Evolutionary conservation across 768 basidiomycete genomes (phyloP).

Genomic region (Collybiopsis confluens): DNA sequence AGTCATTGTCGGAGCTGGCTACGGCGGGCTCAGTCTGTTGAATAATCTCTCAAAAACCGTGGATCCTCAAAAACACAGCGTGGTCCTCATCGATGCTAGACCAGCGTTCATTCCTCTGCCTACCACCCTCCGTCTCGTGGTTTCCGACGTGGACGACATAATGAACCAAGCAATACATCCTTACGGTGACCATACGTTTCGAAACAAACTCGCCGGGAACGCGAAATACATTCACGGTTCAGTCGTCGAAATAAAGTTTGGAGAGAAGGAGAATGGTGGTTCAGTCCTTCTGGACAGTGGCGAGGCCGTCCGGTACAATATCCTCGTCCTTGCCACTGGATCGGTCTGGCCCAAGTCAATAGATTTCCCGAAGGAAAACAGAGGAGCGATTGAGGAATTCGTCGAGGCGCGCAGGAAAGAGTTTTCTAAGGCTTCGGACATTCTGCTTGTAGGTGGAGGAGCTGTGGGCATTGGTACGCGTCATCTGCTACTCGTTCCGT

Average conservation of each 20-base stretch:
- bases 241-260: conserved; percentile 26
- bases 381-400: conserved; percentile 13
- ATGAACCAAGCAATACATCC: conserved; percentile 28
- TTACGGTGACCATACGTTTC: conserved; percentile 35
- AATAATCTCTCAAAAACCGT: conserved; percentile 46
- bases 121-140: conserved; percentile 48
- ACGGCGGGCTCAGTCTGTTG: conserved; percentile 40
- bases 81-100: conserved; percentile 52
- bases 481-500: conserved; percentile 1
- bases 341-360: conserved; percentile 48
- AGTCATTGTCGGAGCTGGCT: conserved; percentile 57
- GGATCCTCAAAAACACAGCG: conserved; percentile 39
- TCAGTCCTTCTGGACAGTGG: conserved; percentile 46
- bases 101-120: conserved; percentile 49
- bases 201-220: conserved; percentile 28
- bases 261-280: conserved; percentile 26
- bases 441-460: conserved; percentile 55
- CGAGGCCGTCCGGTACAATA: conserved; percentile 44
- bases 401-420: conserved; percentile 26
- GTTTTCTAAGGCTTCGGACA: conserved; percentile 35
- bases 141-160: conserved; percentile 36
- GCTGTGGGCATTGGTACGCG: conserved; percentile 48
- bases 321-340: conserved; percentile 60
- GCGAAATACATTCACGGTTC: conserved; percentile 40
- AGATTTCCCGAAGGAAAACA: conserved; percentile 34